A percentile compares a stretch with the other conserved stretches of the same genome.
phyloP scores from a whole-genome alignment of 208 protist species.

The Leishmania lainsoni region DNA sequence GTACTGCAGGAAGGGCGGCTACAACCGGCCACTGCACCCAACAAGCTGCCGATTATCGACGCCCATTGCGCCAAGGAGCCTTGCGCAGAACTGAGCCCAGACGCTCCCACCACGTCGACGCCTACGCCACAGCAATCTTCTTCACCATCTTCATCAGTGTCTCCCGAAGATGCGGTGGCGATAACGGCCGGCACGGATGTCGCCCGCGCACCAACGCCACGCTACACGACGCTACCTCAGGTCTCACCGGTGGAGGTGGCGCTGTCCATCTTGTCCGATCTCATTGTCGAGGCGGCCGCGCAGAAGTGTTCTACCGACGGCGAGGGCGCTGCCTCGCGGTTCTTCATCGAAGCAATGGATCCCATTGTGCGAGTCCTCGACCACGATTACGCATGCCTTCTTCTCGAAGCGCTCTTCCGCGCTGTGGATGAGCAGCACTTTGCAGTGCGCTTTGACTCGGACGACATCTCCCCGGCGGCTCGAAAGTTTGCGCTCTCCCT shows the following conservation, averaged over 20 bases:
- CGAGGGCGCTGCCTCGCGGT: conserved; percentile 72
- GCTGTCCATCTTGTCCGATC: conserved; percentile 62
- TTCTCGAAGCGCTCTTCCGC: conserved; percentile 62
- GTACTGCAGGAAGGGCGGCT: conserved; percentile 19
- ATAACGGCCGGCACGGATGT: background rate
- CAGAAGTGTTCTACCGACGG: conserved; percentile 48
- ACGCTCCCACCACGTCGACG: background rate
- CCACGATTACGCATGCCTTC: conserved; percentile 33
- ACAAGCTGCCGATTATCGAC: background rate
- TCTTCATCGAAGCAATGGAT: conserved; percentile 54
- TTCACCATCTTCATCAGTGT: background rate
- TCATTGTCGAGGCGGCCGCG: conserved; percentile 62
- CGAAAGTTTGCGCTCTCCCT: conserved; percentile 26
- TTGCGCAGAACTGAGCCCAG: background rate
- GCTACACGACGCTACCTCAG: conserved; percentile 10
- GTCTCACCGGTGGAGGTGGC: conserved; percentile 48
- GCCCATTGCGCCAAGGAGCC: background rate
- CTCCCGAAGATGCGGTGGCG: background rate
- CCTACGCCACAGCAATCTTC: background rate
- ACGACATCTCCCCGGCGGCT: conserved; percentile 18
- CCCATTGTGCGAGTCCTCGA: conserved; percentile 45
- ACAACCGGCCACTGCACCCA: background rate
- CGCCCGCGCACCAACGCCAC: background rate
- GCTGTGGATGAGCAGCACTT: conserved; percentile 74
- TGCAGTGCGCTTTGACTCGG: conserved; percentile 34